Conservation (phyloP, 176 grass and related monocot genomes). For the Bothriochloa decipiens region DNA sequence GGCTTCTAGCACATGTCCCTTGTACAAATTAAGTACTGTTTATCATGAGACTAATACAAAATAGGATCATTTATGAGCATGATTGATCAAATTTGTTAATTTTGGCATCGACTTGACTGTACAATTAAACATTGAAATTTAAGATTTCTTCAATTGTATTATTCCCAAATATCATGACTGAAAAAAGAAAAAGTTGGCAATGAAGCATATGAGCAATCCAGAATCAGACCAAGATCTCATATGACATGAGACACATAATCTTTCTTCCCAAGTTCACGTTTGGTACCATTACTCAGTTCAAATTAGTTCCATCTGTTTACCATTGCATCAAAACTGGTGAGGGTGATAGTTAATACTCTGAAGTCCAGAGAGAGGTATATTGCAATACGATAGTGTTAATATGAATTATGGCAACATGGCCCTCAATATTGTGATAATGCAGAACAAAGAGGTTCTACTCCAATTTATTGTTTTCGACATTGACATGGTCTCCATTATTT, state of each 20-base stretch:
- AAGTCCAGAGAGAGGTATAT: constrained; percentile 32
- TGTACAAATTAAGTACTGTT: constrained; percentile 28
- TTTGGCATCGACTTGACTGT: constrained; percentile 7
- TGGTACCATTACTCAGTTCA: constrained; percentile 62
- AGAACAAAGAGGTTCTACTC: constrained; percentile 12
- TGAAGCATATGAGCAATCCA: constrained; percentile 47
- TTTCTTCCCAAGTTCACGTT: constrained; percentile 56
- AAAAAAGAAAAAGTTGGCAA: constrained; percentile 6
- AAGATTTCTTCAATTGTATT: not conserved
- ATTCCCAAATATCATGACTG: constrained; percentile 7
- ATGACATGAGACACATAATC: constrained; percentile 68
- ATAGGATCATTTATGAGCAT: constrained; percentile 16
- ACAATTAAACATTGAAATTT: constrained; percentile 18
- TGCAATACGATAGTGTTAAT: constrained; percentile 3
- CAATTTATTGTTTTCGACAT: not conserved
- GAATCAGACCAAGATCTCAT: constrained; percentile 61
- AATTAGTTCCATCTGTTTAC: constrained; percentile 53
- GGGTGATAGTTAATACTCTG: constrained; percentile 45
- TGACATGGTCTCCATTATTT: constrained; percentile 20
- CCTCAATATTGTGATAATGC: not conserved
- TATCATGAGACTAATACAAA: not conserved
- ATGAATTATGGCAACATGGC: constrained; percentile 7
- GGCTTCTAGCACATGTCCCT: constrained; percentile 5
- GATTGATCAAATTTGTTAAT: constrained; percentile 15
- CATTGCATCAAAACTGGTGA: constrained; percentile 53